Base-by-base conservation (phyloP, 2,329 filamentous ascomycete species). In the Pseudopithomyces maydicus region DNA sequence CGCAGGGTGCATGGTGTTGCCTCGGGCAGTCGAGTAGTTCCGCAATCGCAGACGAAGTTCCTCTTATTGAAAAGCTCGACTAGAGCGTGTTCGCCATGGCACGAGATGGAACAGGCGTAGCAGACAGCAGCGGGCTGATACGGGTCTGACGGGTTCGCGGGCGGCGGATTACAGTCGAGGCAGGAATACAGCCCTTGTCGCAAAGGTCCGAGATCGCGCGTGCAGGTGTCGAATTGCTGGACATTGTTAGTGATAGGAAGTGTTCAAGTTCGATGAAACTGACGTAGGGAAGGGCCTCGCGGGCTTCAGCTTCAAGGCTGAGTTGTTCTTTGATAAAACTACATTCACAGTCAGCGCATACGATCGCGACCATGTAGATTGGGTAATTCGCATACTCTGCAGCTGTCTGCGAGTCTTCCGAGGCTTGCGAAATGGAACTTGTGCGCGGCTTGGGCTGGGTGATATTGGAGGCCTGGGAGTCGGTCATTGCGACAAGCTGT, bases 11-110 rank as follows among this genome's bases (percentile, higher is more conserved):
- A 99, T 19, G 90, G 88, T 52, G 85, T 88, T 2, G 83, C 86
- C 1, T 84, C 79, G 0, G 88, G 85, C 23, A 96, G 82, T 50
- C 94, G 88, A 43, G 88, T 92, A 0, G 93, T 97, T 23, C 95
- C 95, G 70, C 95, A 99, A 75, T 99, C 95, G 79, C 95, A 99
- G 39, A 91, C 91, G 70, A 99, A 98, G 77, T 97, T 89, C 70
- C 96, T 88, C 80, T 97, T 98, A 73, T 86, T 89, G 79, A 99
- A 99, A 19, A 99, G 89, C 78, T 99, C 95, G 48, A 98, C 95
- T 23, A 99, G 86, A 1, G 85, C 90, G 74, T 99, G 95, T 71
- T 98, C 93, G 65, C 95, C 94, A 71, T 99, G 95, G 74, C 95
- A 99, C 67, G 94, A 90, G 57, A 99, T 92, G 6, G 94, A 97